Evolutionary conservation across 1,284 basidiomycete species (phyloP), one percentile per base, ranked within the genome.

Genomic region (Psilocybe mexicana): DNA sequence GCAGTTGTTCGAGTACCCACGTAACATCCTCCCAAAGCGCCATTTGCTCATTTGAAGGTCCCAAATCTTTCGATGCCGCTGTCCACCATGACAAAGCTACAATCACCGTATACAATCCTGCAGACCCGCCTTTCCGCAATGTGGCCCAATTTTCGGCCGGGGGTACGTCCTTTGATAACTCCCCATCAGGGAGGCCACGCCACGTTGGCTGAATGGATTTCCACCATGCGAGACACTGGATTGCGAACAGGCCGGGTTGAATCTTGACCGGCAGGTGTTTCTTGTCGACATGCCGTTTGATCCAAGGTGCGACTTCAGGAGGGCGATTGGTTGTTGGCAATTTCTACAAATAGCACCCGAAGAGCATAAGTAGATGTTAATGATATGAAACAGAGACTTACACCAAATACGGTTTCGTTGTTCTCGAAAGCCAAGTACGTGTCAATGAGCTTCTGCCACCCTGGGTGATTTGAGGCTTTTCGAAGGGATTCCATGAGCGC

Each of bases 231-330:
- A 14, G 6, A 35, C 40, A 52, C 18, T 25, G 50, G 23, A 11
- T 4, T 14, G 35, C 50, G 50, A 23, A 52, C 12, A 40, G 10
- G n/a, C n/a, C 50, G 8, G n/a, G n/a, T 10, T 38, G 8, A 35
- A 52, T 26, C 24, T 12, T 6, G 3, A 52, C 35, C 10, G 50
- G 35, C 3, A 40, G 33, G 18, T 52, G 50, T 35, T 52, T 52
- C 38, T 52, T 52, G 35, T 42, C 26, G 33, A 52, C 4, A 24
- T 52, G 50, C 3, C 50, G 33, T 25, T 42, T 52, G 50, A 52
- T 52, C 50, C 50, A 52, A 3, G 7, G 4, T n/a, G 36, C 40
- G 8, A 52, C 50, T 24, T 52, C 18, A 10, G 5, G 33, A 26
- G 50, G 50, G 23, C 50, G 50, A 18, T 8, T 6, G 7, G 30